Conservation (phyloP, 2,329 filamentous ascomycete species). For the Cladosporium oxysporum region DNA sequence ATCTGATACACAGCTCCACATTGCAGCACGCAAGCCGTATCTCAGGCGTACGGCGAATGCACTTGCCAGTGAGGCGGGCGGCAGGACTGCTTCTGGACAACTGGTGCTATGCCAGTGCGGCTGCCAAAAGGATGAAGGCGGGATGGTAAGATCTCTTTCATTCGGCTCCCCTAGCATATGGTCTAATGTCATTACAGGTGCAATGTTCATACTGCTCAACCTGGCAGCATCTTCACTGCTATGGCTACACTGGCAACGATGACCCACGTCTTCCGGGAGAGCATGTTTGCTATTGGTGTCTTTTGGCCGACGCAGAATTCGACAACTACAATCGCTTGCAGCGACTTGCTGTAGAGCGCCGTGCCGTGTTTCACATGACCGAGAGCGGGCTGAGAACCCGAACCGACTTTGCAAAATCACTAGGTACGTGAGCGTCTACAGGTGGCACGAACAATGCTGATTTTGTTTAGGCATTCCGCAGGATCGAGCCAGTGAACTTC, state of each 20-base stretch:
- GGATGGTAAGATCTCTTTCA: conserved; percentile 42
- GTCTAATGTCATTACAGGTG: conserved; percentile 37
- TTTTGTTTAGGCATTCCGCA: conserved; percentile 22
- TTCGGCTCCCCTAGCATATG: background rate
- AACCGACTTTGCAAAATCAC: conserved; percentile 21
- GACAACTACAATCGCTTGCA: conserved; percentile 23
- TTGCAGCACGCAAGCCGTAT: conserved; percentile 19
- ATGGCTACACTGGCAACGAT: conserved; percentile 43
- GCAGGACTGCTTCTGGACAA: conserved; percentile 22
- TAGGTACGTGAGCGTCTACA: conserved; percentile 18
- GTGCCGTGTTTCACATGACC: conserved; percentile 29
- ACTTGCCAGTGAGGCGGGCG: conserved; percentile 22
- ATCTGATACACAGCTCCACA: conserved; percentile 19
- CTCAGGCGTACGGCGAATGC: conserved; percentile 24
- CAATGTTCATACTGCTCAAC: conserved; percentile 47
- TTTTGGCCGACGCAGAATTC: conserved; percentile 35
- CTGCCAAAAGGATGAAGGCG: conserved; percentile 40
- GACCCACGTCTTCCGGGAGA: conserved; percentile 43
- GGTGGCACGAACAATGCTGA: background rate
- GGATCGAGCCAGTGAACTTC: conserved; percentile 22
- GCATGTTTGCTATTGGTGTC: conserved; percentile 52
- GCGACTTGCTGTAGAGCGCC: conserved; percentile 29
- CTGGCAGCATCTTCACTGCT: conserved; percentile 51
- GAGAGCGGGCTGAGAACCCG: conserved; percentile 27
- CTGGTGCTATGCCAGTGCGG: conserved; percentile 46